Base-by-base conservation (phyloP, 768 basidiomycete genomes). In the Suillus placidus region DNA sequence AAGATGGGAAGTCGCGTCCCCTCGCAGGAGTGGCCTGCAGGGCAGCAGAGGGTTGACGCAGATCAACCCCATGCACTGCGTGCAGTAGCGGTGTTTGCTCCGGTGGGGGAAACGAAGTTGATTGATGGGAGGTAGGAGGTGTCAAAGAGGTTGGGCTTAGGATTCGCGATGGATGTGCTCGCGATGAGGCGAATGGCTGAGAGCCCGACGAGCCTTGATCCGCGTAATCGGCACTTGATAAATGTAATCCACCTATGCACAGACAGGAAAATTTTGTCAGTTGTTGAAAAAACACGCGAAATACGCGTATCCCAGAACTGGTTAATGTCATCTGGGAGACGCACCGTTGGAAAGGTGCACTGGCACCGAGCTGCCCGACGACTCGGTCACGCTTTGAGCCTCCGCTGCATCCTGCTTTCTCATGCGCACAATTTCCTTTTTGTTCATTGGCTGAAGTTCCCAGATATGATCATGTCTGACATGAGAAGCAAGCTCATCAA, bases 401-500 rank as follows among this genome's bases (percentile, higher is more conserved):
- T 45, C 58, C 64, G 85, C 84, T 1, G 76, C 78, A 63, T 83
- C 76, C 67, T 77, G 74, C 58, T 67, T 73, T 61, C 71, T 73
- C 58, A 81, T 71, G 43, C 82, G 69, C 3, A 79, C 70, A 14
- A 89, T 77, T 40, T 88, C 86, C 30, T 75, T 66, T 37, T 80
- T 80, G 32, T 69, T 73, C 65, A 85, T 78, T n/a, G 85, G 82
- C 49, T 79, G 71, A 43, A 80, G 77, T 34, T 74, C 76, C 60
- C 73, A 78, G 51, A 85, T 78, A 70, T 89, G 88, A 13, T 83
- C 80, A 34, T 76, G 71, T 16, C 79, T 71, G 51, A 88, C 81
- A 70, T 89, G 88, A 8, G 76, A 67, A 3, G 76, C 71, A 34
- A 88, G 80, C 18, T 79, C 79, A 3, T 72, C 66, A n/a, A 76